Evolutionary conservation across 2,329 filamentous ascomycete species (phyloP), one percentile per base, ranked within the genome.

Genomic region (Aureobasidium pullulans): DNA sequence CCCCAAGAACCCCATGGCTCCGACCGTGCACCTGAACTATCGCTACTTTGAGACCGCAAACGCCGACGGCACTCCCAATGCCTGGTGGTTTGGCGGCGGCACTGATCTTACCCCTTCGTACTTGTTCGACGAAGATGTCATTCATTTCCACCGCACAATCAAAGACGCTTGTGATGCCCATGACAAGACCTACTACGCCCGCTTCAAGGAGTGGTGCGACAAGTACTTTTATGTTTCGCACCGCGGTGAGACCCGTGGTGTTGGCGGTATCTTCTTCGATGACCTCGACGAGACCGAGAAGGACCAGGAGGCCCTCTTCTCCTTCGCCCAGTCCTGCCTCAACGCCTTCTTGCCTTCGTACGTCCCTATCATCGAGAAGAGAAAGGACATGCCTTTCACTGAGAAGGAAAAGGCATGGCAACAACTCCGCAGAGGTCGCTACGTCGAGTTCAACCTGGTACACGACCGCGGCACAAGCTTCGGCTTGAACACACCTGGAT

Each of bases 221-320:
- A 85, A 95, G 68, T 99, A 99, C 78, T 99, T 99, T 76, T 87
- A 82, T 78, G 89, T 96, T 74, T 93, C 92, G 72, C 94, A 99
- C 77, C 85, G 94, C 48, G 83, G 84, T 61, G 94, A 99, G 77
- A 80, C 84, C 48, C 87, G 94, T 50, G 94, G 94, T 60, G 77
- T 99, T 36, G 94, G 94, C 57, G 94, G 94, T 57, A 97, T 99
- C 74, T 99, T 99, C 83, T 99, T 99, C 70, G 94, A 99, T 74
- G 94, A 99, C 72, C 81, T 99, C 13, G 94, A 99, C 72, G 88
- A 89, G 67, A 82, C 84, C 1, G 88, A 93, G 67, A 90, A 91
- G 62, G 89, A 94, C 68, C 86, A 89, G 66, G 92, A 97, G 71
- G 89, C 91, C 65, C 83, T 92, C 0, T 97, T 99, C 71, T 84